phyloP scores from a whole-genome alignment of 768 basidiomycete genomes.

The Kwoniella shandongensis region DNA sequence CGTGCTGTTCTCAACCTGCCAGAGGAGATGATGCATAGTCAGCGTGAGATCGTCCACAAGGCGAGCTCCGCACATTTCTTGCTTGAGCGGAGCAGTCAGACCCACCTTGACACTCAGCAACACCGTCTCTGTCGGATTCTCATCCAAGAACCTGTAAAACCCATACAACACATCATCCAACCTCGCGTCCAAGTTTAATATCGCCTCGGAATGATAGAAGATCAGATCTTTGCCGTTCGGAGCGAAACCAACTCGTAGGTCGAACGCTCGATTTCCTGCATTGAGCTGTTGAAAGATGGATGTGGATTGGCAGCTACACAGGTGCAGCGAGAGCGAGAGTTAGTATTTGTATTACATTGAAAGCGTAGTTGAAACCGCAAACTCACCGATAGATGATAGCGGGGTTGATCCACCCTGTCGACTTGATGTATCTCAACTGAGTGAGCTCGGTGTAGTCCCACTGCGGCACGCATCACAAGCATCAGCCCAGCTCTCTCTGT shows the following conservation, averaged over 20 bases:
- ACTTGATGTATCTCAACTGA: constrained; percentile 11
- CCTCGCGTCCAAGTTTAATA: constrained; percentile 15
- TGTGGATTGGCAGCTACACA: neutral
- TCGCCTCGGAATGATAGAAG: constrained; percentile 21
- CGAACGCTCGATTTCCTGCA: constrained; percentile 14
- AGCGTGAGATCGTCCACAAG: too few species aligned
- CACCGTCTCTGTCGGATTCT: constrained; percentile 15
- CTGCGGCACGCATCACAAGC: constrained; percentile 3
- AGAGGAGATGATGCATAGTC: neutral
- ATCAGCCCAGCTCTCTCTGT: too few species aligned
- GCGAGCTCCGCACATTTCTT: too few species aligned
- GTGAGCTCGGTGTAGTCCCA: constrained; percentile 18
- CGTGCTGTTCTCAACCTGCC: constrained; percentile 16
- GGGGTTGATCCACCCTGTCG: constrained; percentile 14
- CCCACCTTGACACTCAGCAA: constrained; percentile 20
- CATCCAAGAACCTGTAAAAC: constrained; percentile 16
- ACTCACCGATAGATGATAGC: constrained; percentile 2
- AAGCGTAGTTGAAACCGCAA: neutral
- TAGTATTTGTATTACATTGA: too few species aligned
- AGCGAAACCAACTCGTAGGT: constrained; percentile 12
- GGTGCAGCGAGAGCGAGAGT: neutral
- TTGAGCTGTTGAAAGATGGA: constrained; percentile 15
- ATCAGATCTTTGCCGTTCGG: constrained; percentile 15
- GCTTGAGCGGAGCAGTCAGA: neutral
- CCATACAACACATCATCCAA: constrained; percentile 17